Base-by-base conservation (phyloP, 805 yeast species). In the Tetrapisispora arboricola region DNA sequence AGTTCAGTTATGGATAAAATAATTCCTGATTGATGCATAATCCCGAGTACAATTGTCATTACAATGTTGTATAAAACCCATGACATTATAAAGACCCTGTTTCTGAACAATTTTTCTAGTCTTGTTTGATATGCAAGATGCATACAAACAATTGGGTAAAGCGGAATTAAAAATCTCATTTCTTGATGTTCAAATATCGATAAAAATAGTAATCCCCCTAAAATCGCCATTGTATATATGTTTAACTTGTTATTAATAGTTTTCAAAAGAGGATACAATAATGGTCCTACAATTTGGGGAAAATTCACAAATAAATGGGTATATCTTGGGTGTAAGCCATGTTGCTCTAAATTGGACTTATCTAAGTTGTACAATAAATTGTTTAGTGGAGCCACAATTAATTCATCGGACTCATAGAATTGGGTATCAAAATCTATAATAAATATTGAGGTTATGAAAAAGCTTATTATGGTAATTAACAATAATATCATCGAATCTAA, bases 181-280 rank as follows among this genome's bases (percentile, higher is more conserved):
- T 92, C 99, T 59, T 92, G 99, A 58, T 92, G 99, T 13, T 94
- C 94, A 18, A 86, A 70, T 0, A 76, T 2, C 0, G 96, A 85
- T 21, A 92, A 65, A 3, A 75, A 41, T 0, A 67, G 4, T 1
- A 84, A 21, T 0, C 87, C 94, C 4, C 95, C 76, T 2, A 74
- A 42, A 0, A 80, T 65, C 1, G 88, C 61, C 29, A 78, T 61
- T 46, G 76, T 72, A 1, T 88, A 78, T 2, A 80, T 64, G 12
- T 44, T 54, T 51, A 31, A 53, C 13, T 12, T 22, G 7, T 4
- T 12, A 18, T 17, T 17, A 10, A 25, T 16, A 6, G 26, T 13
- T 17, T 28, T 36, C 9, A 27, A 68, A 15, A 71, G 61, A 36
- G 75, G 58, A 20, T 72, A 63, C 1, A 80, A 38, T 1, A 84